Conservation (phyloP, 805 yeast genomes). For the Candida suzukii region DNA sequence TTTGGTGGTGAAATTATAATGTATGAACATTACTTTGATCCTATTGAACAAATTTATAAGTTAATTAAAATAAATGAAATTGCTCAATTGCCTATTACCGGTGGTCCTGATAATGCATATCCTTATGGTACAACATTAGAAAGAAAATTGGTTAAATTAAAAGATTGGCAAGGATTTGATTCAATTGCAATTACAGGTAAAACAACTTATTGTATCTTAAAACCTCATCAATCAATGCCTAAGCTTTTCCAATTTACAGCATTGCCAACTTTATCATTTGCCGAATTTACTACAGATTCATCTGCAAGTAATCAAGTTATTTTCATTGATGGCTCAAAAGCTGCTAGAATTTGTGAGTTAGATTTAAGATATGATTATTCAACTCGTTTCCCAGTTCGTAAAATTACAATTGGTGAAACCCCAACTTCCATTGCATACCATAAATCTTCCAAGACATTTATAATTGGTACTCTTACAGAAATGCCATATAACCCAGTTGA, state of each 20-base stretch:
- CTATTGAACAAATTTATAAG: slow-evolving; percentile 28
- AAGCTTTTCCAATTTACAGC: slow-evolving; percentile 61
- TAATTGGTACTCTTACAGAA: slow-evolving; percentile 53
- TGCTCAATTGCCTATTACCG: slow-evolving; percentile 46
- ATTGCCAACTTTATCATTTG: slow-evolving; percentile 59
- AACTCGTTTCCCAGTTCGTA: slow-evolving; percentile 52
- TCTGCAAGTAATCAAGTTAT: slow-evolving; percentile 45
- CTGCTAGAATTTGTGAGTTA: slow-evolving; percentile 54
- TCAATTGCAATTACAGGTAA: slow-evolving; percentile 68
- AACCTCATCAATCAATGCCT: slow-evolving; percentile 56
- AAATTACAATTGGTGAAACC: slow-evolving; percentile 48
- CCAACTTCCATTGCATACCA: slow-evolving; percentile 65
- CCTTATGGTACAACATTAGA: slow-evolving; percentile 63
- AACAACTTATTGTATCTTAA: slow-evolving; percentile 62
- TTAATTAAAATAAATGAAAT: slow-evolving; percentile 37
- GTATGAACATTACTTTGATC: slow-evolving; percentile 49
- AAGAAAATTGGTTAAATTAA: slow-evolving; percentile 54
- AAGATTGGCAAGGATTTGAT: slow-evolving; percentile 49
- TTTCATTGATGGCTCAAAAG: slow-evolving; percentile 62
- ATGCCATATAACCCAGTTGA: slow-evolving; percentile 60
- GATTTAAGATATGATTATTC: slow-evolving; percentile 44
- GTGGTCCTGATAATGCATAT: slow-evolving; percentile 77
- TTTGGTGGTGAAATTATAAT: slow-evolving; percentile 74
- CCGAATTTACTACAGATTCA: slow-evolving; percentile 35
- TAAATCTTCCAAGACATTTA: slow-evolving; percentile 52